phyloP scores from a whole-genome alignment of 805 yeast species.

The Kuraishia floccosa region DNA sequence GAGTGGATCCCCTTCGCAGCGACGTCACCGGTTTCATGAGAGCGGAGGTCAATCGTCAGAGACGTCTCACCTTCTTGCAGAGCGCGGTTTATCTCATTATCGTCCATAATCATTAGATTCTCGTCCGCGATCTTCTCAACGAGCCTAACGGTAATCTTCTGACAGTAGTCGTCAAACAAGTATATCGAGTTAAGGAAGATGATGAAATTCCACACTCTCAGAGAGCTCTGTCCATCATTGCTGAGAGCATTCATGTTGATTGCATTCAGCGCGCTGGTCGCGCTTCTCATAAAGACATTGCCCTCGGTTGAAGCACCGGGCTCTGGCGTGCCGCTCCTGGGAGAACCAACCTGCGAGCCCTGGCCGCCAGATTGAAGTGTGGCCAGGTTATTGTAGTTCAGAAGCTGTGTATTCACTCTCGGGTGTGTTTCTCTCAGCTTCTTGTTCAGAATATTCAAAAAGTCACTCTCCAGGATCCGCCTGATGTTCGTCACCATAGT shows the following conservation, averaged over 20 bases:
- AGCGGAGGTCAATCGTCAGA: too few species aligned
- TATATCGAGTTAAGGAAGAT: constrained; percentile 59
- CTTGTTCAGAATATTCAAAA: constrained; percentile 41
- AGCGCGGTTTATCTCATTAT: constrained; percentile 14
- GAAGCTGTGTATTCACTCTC: constrained; percentile 16
- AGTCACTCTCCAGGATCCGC: constrained; percentile 52
- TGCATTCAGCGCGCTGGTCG: constrained; percentile 22
- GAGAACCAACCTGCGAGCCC: constrained; percentile 5
- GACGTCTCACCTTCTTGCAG: constrained; percentile 12
- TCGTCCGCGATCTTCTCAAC: constrained; percentile 13
- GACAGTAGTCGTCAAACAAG: constrained; percentile 46
- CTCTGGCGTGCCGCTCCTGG: constrained; percentile 4
- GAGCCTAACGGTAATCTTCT: constrained; percentile 36
- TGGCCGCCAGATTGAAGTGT: constrained; percentile 6
- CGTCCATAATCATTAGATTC: constrained; percentile 18
- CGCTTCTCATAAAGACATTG: constrained; percentile 28
- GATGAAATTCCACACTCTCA: constrained; percentile 47
- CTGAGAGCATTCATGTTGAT: constrained; percentile 19
- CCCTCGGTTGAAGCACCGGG: constrained; percentile 9
- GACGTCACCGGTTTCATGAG: constrained; percentile 3
- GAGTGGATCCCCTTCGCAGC: constrained; percentile 2
- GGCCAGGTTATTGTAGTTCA: constrained; percentile 11
- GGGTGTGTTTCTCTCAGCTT: constrained; percentile 34
- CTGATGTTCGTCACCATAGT: constrained; percentile 43
- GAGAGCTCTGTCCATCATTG: constrained; percentile 28